Conservation (phyloP, 2,329 filamentous ascomycete genomes). For the Celoporthe dispersa region DNA sequence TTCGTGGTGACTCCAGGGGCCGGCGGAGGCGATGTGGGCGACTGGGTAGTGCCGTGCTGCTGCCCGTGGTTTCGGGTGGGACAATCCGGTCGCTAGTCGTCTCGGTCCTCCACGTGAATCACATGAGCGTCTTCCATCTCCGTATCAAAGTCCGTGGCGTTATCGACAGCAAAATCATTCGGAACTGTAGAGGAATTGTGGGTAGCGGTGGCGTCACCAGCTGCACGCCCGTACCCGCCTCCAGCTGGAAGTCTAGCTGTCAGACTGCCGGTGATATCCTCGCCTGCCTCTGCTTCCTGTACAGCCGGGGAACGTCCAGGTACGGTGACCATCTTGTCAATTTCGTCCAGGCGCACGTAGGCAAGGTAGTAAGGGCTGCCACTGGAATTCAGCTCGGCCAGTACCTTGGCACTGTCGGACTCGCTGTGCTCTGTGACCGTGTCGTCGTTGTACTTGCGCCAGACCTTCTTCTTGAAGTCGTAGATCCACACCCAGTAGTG, state of each 20-base stretch:
- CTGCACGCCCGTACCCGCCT: background rate
- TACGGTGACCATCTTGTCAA: constrained; percentile 36
- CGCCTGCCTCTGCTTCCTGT: background rate
- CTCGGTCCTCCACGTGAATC: constrained; percentile 20
- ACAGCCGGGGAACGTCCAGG: constrained; percentile 25
- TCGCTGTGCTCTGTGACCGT: constrained; percentile 69
- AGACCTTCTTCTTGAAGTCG: constrained; percentile 79
- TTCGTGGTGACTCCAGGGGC: background rate
- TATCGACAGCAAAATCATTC: background rate
- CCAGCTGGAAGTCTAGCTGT: background rate
- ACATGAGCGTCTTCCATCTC: constrained; percentile 6
- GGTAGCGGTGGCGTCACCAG: background rate
- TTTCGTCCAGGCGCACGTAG: constrained; percentile 39
- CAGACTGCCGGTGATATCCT: background rate
- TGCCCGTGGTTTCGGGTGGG: too few species aligned
- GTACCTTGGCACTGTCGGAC: constrained; percentile 66
- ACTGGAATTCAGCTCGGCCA: constrained; percentile 66
- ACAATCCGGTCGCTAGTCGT: constrained; percentile 7
- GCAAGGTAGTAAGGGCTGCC: constrained; percentile 66
- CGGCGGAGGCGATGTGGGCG: background rate
- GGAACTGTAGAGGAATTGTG: background rate
- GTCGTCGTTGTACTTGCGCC: constrained; percentile 95
- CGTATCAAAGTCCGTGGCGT: background rate
- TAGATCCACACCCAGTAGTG: constrained; percentile 98
- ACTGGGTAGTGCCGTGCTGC: too few species aligned